Evolutionary conservation across 768 basidiomycete species (phyloP).

Genomic region (Boletus speciosus): DNA sequence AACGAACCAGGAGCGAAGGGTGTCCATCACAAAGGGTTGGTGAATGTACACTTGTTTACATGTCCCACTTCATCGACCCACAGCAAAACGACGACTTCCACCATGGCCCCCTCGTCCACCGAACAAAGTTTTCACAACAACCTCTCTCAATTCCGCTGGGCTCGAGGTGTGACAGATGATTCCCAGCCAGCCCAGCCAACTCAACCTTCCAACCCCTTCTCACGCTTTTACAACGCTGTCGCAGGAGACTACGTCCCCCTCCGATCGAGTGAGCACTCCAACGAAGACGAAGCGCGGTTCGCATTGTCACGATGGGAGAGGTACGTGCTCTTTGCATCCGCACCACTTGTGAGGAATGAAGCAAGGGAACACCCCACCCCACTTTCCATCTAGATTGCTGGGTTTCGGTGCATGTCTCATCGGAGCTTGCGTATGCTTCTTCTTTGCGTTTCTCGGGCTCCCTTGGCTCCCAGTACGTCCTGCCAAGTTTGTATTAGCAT

Average conservation of each 20-base stretch:
- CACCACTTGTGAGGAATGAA: too few relatives aligned
- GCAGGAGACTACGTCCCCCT: constrained; percentile 88
- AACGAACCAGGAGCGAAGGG: constrained; percentile 51
- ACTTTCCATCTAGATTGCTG: constrained; percentile 54
- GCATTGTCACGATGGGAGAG: constrained; percentile 92
- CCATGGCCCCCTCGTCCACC: constrained; percentile 18
- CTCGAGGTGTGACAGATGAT: constrained; percentile 67
- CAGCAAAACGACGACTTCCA: background rate
- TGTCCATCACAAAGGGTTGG: background rate
- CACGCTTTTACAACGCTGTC: constrained; percentile 82
- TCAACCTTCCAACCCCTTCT: constrained; percentile 60
- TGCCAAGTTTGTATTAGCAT: constrained; percentile 86
- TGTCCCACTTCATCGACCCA: background rate
- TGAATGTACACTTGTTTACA: background rate
- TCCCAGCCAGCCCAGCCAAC: constrained; percentile 46
- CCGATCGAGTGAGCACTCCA: constrained; percentile 73
- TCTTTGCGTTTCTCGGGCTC: constrained; percentile 81
- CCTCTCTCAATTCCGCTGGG: constrained; percentile 87
- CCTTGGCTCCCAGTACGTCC: constrained; percentile 70
- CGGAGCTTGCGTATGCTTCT: constrained; percentile 92
- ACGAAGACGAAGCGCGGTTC: constrained; percentile 97
- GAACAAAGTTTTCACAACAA: constrained; percentile 73
- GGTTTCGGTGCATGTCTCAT: constrained; percentile 88
- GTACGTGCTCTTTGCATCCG: constrained; percentile 31
- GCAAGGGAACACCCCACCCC: too few relatives aligned